Percentiles rank a stretch among this genome's conserved stretches.
These are phyloP conservation scores for Aspergillus sclerotialis DNA, from an alignment of 2,329 filamentous ascomycete species.

Conservation along the genomic window DNA sequence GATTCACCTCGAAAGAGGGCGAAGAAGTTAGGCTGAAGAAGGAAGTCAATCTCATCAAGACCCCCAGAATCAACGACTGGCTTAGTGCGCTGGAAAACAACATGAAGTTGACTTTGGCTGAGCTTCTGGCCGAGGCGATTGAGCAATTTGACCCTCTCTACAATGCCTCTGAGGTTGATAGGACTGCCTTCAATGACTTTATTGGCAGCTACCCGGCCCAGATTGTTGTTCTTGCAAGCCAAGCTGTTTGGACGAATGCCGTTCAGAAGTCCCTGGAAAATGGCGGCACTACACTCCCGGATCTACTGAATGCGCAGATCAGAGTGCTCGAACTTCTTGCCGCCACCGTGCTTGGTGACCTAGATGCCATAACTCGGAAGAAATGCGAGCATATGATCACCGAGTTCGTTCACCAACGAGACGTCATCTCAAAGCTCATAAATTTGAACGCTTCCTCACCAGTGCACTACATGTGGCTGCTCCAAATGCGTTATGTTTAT, in stretches of 20 bases:
- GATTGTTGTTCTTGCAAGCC: slow-evolving; percentile 88
- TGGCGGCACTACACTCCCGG: slow-evolving; percentile 62
- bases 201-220: slow-evolving; percentile 83
- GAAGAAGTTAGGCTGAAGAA: slow-evolving; percentile 83
- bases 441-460: slow-evolving; percentile 65
- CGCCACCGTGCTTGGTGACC: slow-evolving; percentile 79
- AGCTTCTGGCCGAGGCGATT: slow-evolving; percentile 79
- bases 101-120: slow-evolving; percentile 91
- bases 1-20: slow-evolving; percentile 91
- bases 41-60: slow-evolving; percentile 86
- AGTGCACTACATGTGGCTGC: slow-evolving; percentile 82
- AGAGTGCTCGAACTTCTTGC: slow-evolving; percentile 80
- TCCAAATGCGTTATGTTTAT: slow-evolving; percentile 97
- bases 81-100: slow-evolving; percentile 83
- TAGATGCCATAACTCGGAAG: slow-evolving; percentile 80
- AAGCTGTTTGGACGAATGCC: slow-evolving; percentile 85
- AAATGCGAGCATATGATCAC: slow-evolving; percentile 99
- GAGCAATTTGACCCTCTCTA: slow-evolving; percentile 76
- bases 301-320: slow-evolving; percentile 74
- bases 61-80: slow-evolving; percentile 98
- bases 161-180: slow-evolving; percentile 62
- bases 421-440: slow-evolving; percentile 81
- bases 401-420: slow-evolving; percentile 95
- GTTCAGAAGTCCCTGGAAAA: slow-evolving; percentile 70
- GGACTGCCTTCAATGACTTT: slow-evolving; percentile 66